A percentile compares a stretch with the other conserved stretches of the same genome.
Evolutionary conservation across 2,329 filamentous ascomycete species (phyloP).

Genomic region (Ophiocordyceps camponoti-leonardi): DNA sequence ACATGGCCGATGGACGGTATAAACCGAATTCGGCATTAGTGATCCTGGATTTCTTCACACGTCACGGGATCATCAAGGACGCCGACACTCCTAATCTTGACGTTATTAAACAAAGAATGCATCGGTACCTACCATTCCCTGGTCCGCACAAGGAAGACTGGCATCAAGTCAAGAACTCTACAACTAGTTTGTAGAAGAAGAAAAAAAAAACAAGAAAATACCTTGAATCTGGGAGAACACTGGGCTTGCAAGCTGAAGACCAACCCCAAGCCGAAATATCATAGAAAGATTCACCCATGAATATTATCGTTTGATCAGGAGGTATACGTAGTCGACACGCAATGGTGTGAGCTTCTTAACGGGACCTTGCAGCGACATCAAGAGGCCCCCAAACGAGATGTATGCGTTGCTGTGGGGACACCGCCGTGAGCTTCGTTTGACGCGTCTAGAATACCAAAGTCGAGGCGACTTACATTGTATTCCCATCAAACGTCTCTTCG

Average conservation of each 20-base stretch:
- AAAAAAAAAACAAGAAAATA: too few relatives aligned
- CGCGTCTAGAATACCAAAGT: not conserved
- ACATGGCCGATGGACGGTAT: slow-evolving; percentile 57
- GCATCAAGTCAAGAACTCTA: slow-evolving; percentile 1
- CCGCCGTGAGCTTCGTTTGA: not conserved
- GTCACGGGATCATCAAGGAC: slow-evolving; percentile 61
- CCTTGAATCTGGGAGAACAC: too few relatives aligned
- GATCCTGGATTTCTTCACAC: slow-evolving; percentile 75
- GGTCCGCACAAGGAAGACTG: slow-evolving; percentile 36
- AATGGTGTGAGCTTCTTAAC: slow-evolving; percentile 90
- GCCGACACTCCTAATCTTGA: slow-evolving; percentile 67
- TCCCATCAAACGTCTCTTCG: slow-evolving; percentile 60
- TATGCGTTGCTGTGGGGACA: slow-evolving; percentile 58
- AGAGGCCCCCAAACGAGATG: slow-evolving; percentile 79
- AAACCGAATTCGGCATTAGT: slow-evolving; percentile 86
- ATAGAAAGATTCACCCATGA: not conserved
- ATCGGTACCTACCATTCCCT: slow-evolving; percentile 67
- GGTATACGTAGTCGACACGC: slow-evolving; percentile 83
- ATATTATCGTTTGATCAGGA: slow-evolving; percentile 64
- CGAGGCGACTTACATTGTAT: slow-evolving; percentile 53
- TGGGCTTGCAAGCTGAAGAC: too few relatives aligned
- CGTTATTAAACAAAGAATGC: slow-evolving; percentile 58
- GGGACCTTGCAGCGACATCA: slow-evolving; percentile 82
- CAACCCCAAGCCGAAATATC: too few relatives aligned
- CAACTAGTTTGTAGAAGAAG: not conserved